A percentile compares a stretch with the other conserved stretches of the same genome.
Evolutionary conservation across 139 green algal genomes (phyloP).

Genomic region (Haematococcus sp.): DNA sequence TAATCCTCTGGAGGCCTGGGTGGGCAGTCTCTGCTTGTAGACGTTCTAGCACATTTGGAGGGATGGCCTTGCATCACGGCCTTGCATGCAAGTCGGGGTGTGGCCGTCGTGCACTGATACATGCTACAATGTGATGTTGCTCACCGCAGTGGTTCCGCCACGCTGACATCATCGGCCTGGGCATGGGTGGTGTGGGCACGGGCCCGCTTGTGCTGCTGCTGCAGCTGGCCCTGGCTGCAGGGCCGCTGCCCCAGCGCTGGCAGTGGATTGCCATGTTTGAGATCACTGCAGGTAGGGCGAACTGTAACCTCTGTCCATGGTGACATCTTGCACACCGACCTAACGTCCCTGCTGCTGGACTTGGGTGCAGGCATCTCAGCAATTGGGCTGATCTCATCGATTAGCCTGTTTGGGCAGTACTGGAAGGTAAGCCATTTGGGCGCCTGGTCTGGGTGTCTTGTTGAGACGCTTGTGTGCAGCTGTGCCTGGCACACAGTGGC

Average conservation of each 20-base stretch:
- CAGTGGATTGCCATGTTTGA: constrained; percentile 67
- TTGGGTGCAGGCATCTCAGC: constrained; percentile 5
- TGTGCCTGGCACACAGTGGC: not conserved
- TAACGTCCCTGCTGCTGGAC: too few relatives aligned
- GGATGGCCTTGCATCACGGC: too few relatives aligned
- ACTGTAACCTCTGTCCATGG: too few relatives aligned
- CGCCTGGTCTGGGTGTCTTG: not conserved
- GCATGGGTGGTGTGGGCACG: constrained; percentile 46
- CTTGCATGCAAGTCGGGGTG: too few relatives aligned
- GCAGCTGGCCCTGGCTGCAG: constrained; percentile 46
- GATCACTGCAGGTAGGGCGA: constrained; percentile 20
- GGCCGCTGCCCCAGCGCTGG: not conserved
- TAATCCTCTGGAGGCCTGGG: too few relatives aligned
- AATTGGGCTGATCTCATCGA: constrained; percentile 8
- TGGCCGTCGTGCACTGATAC: too few relatives aligned
- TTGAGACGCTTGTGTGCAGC: too few relatives aligned
- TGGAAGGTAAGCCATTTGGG: constrained; percentile 16
- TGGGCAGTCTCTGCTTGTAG: too few relatives aligned
- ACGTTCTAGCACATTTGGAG: too few relatives aligned
- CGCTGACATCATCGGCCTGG: constrained; percentile 78
- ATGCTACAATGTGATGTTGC: not conserved
- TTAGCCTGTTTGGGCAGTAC: constrained; percentile 33
- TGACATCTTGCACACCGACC: too few relatives aligned
- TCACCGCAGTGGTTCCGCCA: constrained; percentile 31
- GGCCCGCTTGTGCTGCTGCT: constrained; percentile 64